phyloP scores from a whole-genome alignment of 768 basidiomycete genomes.

The Vararia minispora region DNA sequence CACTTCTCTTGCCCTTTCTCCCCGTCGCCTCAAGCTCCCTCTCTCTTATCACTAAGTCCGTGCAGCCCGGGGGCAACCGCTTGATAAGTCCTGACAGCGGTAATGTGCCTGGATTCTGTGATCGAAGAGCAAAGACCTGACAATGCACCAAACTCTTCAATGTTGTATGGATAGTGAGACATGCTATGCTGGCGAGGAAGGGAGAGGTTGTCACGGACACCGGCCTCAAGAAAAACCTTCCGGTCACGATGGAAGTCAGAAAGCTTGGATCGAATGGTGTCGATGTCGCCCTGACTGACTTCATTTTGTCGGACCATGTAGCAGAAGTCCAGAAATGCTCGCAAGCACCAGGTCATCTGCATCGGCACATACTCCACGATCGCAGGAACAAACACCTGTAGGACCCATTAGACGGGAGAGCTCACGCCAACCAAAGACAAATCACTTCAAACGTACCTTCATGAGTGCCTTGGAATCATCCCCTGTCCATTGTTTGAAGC shows the following conservation, averaged over 20 bases:
- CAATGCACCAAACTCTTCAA: conserved; percentile 2
- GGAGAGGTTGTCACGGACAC: conserved; percentile 14
- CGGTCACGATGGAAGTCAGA: conserved; percentile 8
- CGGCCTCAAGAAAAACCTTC: conserved; percentile 9
- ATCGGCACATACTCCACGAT: background rate
- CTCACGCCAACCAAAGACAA: background rate
- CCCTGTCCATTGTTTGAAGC: conserved; percentile 15
- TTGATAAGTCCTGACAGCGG: no score
- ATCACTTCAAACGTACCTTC: conserved; percentile 9
- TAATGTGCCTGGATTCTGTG: conserved; percentile 4
- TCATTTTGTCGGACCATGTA: conserved; percentile 13
- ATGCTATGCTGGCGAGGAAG: conserved; percentile 20
- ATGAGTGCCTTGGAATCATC: conserved; percentile 16
- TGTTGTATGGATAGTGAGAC: conserved; percentile 15
- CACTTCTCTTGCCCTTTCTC: no score
- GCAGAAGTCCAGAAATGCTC: conserved; percentile 15
- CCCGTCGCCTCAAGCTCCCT: no score
- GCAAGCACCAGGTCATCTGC: conserved; percentile 7
- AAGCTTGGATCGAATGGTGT: conserved; percentile 9
- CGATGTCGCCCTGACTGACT: conserved; percentile 5
- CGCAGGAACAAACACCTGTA: conserved; percentile 13
- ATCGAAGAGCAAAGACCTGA: conserved; percentile 2
- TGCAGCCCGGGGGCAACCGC: no score
- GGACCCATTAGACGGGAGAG: background rate
- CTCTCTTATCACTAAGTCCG: no score